Evolutionary conservation across 78 protist species (phyloP), one percentile per base, ranked within the genome.

Genomic region (Cyanophora paradoxa): DNA sequence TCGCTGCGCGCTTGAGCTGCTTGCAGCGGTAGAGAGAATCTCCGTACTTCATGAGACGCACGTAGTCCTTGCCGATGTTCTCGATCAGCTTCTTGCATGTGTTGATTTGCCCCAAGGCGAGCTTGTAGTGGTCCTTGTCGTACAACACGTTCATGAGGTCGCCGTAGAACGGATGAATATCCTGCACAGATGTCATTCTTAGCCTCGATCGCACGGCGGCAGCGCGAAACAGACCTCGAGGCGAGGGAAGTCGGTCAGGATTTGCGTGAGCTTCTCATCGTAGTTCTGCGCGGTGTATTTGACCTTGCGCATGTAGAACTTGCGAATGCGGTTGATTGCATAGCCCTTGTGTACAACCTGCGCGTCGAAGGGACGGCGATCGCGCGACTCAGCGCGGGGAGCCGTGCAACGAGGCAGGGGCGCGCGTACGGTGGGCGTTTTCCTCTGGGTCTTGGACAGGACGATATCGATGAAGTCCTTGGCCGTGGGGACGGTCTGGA

Each of bases 391-490:
- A n/a, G n/a, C n/a, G n/a, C n/a, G n/a, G n/a, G n/a, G n/a, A n/a
- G n/a, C n/a, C n/a, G n/a, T n/a, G n/a, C n/a, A n/a, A n/a, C n/a
- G n/a, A n/a, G n/a, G n/a, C n/a, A n/a, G n/a, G n/a, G n/a, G n/a
- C n/a, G n/a, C n/a, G n/a, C n/a, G n/a, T n/a, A 93, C 97, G 2
- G 99, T 98, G 36, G 99, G 99, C 2, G 99, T 98, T 70, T 93
- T 87, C 59, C 98, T 79, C 82, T 96, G 98, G 0, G 99, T 97
- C 86, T 80, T 80, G 36, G 92, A 79, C 36, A 97, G 84, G 13
- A 94, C 87, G 5, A 98, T 83, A 77, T 98, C 98, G 40, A 98
- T 59, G 37, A 98, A 94, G 70, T 97, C 99, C 57, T 62, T 86
- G 52, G 96, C 81, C n/a, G 83, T 67, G 17, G 99, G 99, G 26